Base-by-base conservation (phyloP, 2,329 filamentous ascomycete species). In the Alternaria sp. region DNA sequence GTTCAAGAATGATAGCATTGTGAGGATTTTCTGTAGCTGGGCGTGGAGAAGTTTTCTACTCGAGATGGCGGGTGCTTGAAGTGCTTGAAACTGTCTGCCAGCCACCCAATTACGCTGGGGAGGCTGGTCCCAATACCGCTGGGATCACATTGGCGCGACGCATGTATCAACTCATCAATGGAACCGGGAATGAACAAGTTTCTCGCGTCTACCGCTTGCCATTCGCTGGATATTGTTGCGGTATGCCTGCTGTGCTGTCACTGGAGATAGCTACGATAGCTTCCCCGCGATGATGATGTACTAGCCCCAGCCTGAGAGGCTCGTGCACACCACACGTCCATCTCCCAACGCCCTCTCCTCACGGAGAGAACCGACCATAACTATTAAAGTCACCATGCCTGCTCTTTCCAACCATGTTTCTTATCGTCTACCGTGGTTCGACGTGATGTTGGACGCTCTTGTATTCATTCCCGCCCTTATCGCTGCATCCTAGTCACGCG, bases 1-100 rank as follows among this genome's bases (percentile, higher is more conserved):
- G 67, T 70, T 67, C 65, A 62, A 65, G 56, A 64, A 67, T 68
- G 67, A 63, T 71, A 47, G 66, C 72, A 76, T 75, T 32, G 46
- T 69, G 61, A 53, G 55, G 48, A 14, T 52, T 55, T 36, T 32
- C 32, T 18, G 42, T 16, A 49, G 62, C 36, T 59, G 69, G 67
- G 55, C 58, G 57, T 62, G 59, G 56, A 43, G 59, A 51, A 65
- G 65, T 72, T 73, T 73, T 71, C 63, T 70, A 66, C 64, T 62
- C 61, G 65, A 57, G 65, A 71, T 66, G 71, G 69, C 68, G 70
- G 70, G 71, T 54, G 56, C 46, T 61, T 51, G 57, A 34, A 49
- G 71, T 54, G 56, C 46, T 61, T 51, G 57, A 34, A 49, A 51
- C 53, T 39, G 44, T 42, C 54, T 67, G 69, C 46, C 46, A 49